phyloP scores from a whole-genome alignment of 1,284 basidiomycete species.

The Trichosporon coremiiforme region DNA sequence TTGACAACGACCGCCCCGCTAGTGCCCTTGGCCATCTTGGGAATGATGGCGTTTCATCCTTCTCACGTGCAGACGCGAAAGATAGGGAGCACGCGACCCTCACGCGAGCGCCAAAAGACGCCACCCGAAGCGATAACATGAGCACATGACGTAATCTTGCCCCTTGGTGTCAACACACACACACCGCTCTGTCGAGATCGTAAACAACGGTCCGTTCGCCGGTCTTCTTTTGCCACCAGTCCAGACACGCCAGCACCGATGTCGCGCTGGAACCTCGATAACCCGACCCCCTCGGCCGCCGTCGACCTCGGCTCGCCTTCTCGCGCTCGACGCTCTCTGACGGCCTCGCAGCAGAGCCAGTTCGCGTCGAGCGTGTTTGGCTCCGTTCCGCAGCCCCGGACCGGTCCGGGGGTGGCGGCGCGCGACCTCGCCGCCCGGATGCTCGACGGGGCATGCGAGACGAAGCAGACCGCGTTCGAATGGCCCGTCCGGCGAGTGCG shows the following conservation, averaged over 20 bases:
- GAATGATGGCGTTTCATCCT: not conserved
- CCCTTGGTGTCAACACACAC: not conserved
- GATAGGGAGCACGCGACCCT: not conserved
- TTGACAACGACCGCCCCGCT: not conserved
- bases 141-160: constrained; percentile 11
- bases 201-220: constrained; percentile 4
- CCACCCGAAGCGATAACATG: not conserved
- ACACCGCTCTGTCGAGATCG: not conserved
- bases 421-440: constrained; percentile 14
- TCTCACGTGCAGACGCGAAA: not conserved
- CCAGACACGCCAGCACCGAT: not conserved
- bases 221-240: not conserved
- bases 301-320: constrained; percentile 11
- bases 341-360: constrained; percentile 11
- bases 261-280: constrained; percentile 30
- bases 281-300: constrained; percentile 21
- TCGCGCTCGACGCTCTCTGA: constrained; percentile 12
- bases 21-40: not conserved
- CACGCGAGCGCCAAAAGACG: not conserved
- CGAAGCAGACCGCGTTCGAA: constrained; percentile 37
- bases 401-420: not conserved
- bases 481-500: constrained; percentile 35
- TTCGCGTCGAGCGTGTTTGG: constrained; percentile 30
- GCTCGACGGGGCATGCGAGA: constrained; percentile 27
- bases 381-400: constrained; percentile 11